These are phyloP conservation scores for Aureobasidium melanogenum DNA, from an alignment of 2,329 filamentous ascomycete species.

Conservation along the genomic window DNA sequence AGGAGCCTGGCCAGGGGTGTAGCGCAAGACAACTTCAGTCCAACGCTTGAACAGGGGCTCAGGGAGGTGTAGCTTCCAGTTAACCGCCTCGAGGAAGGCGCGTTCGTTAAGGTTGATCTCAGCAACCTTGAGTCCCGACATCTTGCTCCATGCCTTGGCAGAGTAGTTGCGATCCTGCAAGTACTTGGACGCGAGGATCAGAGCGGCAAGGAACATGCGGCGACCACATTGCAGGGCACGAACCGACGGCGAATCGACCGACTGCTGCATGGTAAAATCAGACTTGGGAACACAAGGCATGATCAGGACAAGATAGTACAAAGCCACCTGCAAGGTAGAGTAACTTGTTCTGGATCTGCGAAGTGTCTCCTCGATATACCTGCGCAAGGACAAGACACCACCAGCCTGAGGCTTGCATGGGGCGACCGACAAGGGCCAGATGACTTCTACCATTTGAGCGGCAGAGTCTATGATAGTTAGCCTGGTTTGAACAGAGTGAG, in stretches of 20 bases:
- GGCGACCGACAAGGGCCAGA: conserved; percentile 86
- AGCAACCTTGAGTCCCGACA: conserved; percentile 83
- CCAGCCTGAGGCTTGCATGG: conserved; percentile 44
- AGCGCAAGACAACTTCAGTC: conserved; percentile 84
- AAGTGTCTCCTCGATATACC: conserved; percentile 95
- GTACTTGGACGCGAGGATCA: conserved; percentile 96
- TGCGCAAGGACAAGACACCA: conserved; percentile 78
- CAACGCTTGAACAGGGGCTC: conserved; percentile 84
- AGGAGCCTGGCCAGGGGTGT: conserved; percentile 51
- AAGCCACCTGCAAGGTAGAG: conserved; percentile 89
- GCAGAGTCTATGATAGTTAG: conserved; percentile 65
- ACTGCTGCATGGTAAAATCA: conserved; percentile 82
- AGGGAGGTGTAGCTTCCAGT: conserved; percentile 91
- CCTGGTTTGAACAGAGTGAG: background rate
- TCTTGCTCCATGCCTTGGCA: conserved; percentile 96
- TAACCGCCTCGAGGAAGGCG: conserved; percentile 78
- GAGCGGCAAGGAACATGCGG: conserved; percentile 90
- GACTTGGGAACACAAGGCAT: conserved; percentile 77
- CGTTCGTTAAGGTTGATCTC: conserved; percentile 98
- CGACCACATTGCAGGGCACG: conserved; percentile 89
- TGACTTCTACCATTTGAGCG: conserved; percentile 91
- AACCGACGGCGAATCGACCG: conserved; percentile 59
- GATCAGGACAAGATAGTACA: conserved; percentile 93
- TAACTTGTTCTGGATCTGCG: conserved; percentile 93
- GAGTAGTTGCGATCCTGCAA: conserved; percentile 97